A percentile compares a stretch with the other conserved stretches of the same genome.
phyloP scores from a whole-genome alignment of 2,329 filamentous ascomycete species.

The Teratosphaeriaceae sp. region DNA sequence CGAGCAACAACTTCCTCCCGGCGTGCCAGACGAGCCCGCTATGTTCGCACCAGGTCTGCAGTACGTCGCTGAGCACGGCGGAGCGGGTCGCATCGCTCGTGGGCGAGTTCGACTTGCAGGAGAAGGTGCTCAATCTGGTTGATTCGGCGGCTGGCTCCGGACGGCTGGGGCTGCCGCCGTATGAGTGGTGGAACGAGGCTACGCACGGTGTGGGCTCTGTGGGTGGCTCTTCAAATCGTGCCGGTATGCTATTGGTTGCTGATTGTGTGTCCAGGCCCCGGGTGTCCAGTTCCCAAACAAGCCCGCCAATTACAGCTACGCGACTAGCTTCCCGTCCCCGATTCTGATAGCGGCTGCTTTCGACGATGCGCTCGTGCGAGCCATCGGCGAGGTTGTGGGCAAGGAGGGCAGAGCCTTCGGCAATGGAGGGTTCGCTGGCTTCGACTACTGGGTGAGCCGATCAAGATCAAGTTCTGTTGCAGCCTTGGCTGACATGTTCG shows the following conservation, averaged over 20 bases:
- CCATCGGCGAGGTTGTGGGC: constrained; percentile 49
- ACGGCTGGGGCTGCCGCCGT: constrained; percentile 49
- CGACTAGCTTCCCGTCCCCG: constrained; percentile 8
- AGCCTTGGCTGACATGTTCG: neutral
- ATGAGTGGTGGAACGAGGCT: constrained; percentile 53
- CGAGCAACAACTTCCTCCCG: neutral
- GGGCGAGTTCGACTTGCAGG: neutral
- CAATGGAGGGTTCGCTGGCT: constrained; percentile 6
- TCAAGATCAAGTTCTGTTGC: too few relatives aligned
- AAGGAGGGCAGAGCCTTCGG: constrained; percentile 58
- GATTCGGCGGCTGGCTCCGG: constrained; percentile 42
- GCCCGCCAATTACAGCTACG: constrained; percentile 4
- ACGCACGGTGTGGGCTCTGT: constrained; percentile 31
- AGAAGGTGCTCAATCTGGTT: constrained; percentile 44
- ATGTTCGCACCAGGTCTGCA: constrained; percentile 1
- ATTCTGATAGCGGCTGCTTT: constrained; percentile 26
- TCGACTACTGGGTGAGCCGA: constrained; percentile 13
- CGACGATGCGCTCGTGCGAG: constrained; percentile 54
- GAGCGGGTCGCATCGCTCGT: constrained; percentile 2
- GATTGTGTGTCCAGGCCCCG: constrained; percentile 15
- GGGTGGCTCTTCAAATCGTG: too few relatives aligned
- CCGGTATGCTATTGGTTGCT: too few relatives aligned
- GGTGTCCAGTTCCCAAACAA: constrained; percentile 7
- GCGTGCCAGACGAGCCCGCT: constrained; percentile 3
- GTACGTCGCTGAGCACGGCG: neutral